These are phyloP conservation scores for Phytophthora sansomeana DNA, from an alignment of 352 stramenopile species.

Conservation along the genomic window DNA sequence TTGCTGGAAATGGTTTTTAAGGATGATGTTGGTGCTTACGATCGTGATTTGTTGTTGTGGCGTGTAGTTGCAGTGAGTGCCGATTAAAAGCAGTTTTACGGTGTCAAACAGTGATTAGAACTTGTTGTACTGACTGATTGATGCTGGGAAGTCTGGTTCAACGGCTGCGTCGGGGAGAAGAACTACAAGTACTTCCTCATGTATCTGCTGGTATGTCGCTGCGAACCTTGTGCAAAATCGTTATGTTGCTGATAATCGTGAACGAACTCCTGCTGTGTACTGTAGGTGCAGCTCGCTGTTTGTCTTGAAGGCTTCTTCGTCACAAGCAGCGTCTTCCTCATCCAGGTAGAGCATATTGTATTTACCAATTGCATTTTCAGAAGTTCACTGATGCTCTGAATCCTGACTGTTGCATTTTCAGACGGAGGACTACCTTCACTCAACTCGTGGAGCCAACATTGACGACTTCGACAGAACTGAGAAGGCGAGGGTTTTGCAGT, in stretches of 20 bases:
- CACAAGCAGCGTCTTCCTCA: conserved; percentile 62
- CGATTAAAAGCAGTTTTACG: background rate
- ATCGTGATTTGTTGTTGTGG: conserved; percentile 8
- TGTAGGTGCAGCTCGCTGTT: conserved; percentile 56
- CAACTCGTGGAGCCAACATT: conserved; percentile 21
- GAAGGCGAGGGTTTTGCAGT: conserved; percentile 53
- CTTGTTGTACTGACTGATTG: conserved; percentile 2
- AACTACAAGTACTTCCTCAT: conserved; percentile 85
- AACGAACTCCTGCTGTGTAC: background rate
- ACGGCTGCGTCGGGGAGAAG: conserved; percentile 81
- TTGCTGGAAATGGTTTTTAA: background rate
- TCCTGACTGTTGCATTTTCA: conserved; percentile 15
- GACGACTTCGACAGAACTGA: conserved; percentile 31
- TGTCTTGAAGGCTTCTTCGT: conserved; percentile 62
- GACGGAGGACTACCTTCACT: conserved; percentile 47
- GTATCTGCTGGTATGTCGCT: conserved; percentile 51
- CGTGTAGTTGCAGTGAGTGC: conserved; percentile 42
- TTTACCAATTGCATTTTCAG: no score
- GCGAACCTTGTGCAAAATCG: background rate
- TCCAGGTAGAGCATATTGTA: conserved; percentile 41
- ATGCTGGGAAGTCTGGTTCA: conserved; percentile 79
- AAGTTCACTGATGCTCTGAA: background rate
- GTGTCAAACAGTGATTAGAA: background rate
- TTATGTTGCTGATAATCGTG: background rate
- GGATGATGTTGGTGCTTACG: background rate